These are phyloP conservation scores for Suillus fuscotomentosus DNA, from an alignment of 768 basidiomycete genomes.

Conservation along the genomic window DNA sequence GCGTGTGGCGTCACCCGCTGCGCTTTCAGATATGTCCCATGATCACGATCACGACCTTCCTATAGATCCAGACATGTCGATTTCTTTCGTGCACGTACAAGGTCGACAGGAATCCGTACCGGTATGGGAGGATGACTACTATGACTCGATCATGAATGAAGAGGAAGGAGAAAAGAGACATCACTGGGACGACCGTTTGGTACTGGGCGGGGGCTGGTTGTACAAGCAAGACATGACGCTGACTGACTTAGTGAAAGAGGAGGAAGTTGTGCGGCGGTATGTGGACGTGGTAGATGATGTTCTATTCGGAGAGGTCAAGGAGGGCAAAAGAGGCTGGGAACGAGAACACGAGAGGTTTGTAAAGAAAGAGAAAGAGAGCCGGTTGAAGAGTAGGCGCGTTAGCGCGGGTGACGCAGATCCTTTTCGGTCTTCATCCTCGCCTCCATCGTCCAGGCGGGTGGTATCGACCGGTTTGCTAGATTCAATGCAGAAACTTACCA, in stretches of 20 bases:
- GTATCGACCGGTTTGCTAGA: constrained; percentile 62
- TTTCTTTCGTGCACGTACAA: constrained; percentile 70
- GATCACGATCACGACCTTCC: constrained; percentile 26
- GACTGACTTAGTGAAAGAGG: constrained; percentile 54
- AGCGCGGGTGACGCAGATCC: constrained; percentile 30
- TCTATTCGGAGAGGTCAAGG: constrained; percentile 62
- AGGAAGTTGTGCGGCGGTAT: constrained; percentile 56
- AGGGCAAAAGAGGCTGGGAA: constrained; percentile 47
- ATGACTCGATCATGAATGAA: constrained; percentile 44
- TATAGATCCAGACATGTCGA: constrained; percentile 57
- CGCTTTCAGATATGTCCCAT: constrained; percentile 38
- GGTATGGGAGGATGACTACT: constrained; percentile 71
- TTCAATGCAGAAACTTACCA: constrained; percentile 45
- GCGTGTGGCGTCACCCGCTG: constrained; percentile 42
- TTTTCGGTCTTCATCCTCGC: constrained; percentile 20
- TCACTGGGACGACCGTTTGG: constrained; percentile 78
- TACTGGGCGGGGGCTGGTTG: constrained; percentile 80
- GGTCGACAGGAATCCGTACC: constrained; percentile 64
- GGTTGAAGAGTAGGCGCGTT: constrained; percentile 33
- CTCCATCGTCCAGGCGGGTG: constrained; percentile 41
- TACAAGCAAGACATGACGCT: constrained; percentile 67
- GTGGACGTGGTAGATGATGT: constrained; percentile 79
- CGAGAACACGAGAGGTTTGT: constrained; percentile 43
- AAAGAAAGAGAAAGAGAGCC: constrained; percentile 41
- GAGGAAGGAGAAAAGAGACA: constrained; percentile 58